Evolutionary conservation across 75 land plant genomes (phyloP), one percentile per base, ranked within the genome.

Genomic region (Sequoia sempervirens): DNA sequence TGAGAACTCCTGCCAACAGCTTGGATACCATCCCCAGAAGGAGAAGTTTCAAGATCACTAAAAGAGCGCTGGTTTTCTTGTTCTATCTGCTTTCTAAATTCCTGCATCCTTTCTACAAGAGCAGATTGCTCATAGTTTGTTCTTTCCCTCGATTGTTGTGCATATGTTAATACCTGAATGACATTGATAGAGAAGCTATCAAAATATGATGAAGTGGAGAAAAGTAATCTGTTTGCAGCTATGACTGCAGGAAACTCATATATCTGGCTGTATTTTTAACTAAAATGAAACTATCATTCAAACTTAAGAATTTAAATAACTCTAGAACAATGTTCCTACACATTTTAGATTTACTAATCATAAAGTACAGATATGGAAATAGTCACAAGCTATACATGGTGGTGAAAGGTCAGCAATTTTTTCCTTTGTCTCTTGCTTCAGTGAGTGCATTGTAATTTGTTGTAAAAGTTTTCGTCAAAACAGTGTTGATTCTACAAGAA

Each of bases 41-140:
- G 82, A 56, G 92, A 85, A 69, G 88, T 69, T 46, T 90, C 94
- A 47, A 85, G 26, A 69, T 90, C 86, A 86, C 85, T 86, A 34
- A 88, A 89, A 64, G 91, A 87, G 17, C 83, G 85, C 84, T 90
- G 88, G 82, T 79, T 93, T 37, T 95, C 97, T 47, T 92, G 83
- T 85, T 96, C 96, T 81, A 87, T 88, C 83, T 92, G 94, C n/a
- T 91, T 92, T 80, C 98, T 88, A 86, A 85, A 98, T 86, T 93
- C 99, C 86, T 98, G 98, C 87, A 98, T 98, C 72, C 98, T 91
- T 82, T 90, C 92, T 76, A 91, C 98, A 86, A 98, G 92, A 76
- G 91, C 95, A 81, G 94, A 96, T 85, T 98, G 98, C 84, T 98
- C 96, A 84, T 81, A 81, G 54, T 88, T 93, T 11, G 97, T 94